Percentiles rank a stretch among this genome's conserved stretches.
Conservation (phyloP, 768 basidiomycete species). For the Auricularia auricula-judae region DNA sequence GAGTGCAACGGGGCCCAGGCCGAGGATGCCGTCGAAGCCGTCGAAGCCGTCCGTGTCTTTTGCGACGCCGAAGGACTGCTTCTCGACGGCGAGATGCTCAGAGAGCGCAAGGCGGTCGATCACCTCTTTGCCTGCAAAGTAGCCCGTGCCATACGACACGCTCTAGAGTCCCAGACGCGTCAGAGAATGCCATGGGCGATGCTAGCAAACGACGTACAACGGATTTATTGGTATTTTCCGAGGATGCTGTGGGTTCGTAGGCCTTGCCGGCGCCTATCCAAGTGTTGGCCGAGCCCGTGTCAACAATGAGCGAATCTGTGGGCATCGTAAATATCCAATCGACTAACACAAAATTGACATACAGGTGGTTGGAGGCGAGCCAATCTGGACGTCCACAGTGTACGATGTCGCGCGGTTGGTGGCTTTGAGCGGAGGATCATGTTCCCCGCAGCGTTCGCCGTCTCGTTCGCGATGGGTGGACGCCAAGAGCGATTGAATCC, state of each 20-base stretch:
- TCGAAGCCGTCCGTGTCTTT: slow-evolving; percentile 1
- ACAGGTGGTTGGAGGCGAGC: slow-evolving; percentile 35
- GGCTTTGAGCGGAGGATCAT: background rate
- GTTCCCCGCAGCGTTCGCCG: background rate
- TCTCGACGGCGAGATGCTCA: background rate
- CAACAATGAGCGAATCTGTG: slow-evolving; percentile 19
- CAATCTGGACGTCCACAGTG: slow-evolving; percentile 34
- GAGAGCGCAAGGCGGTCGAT: background rate
- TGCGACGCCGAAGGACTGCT: slow-evolving; percentile 3
- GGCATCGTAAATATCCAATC: background rate
- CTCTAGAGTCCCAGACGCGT: background rate
- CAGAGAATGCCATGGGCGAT: background rate
- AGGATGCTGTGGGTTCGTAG: slow-evolving; percentile 13
- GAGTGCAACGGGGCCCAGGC: background rate
- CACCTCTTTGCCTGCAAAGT: background rate
- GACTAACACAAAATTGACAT: background rate
- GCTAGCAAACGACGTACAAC: slow-evolving; percentile 15
- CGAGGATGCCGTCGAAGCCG: slow-evolving; percentile 4
- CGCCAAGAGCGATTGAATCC: background rate
- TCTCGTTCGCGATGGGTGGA: background rate
- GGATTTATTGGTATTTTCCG: slow-evolving; percentile 10
- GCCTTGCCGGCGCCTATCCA: slow-evolving; percentile 18
- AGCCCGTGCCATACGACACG: background rate
- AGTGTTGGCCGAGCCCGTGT: slow-evolving; percentile 23
- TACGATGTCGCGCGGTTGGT: slow-evolving; percentile 18